Evolutionary conservation across 108 stramenopile species (phyloP).

Genomic region (Conticribra guillardii): DNA sequence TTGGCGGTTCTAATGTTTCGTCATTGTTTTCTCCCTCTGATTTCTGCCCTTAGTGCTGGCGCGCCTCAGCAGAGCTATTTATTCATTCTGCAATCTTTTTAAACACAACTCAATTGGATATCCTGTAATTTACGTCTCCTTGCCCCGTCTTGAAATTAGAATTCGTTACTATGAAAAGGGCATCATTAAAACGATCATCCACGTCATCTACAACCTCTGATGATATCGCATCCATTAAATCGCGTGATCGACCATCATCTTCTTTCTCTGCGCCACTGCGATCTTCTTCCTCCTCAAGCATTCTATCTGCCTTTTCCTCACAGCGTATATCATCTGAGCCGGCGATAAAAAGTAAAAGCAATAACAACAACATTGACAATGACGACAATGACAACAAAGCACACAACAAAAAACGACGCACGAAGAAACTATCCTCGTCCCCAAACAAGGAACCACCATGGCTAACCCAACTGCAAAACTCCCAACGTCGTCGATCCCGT

Average conservation of each 20-base stretch:
- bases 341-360: neutral
- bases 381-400: neutral
- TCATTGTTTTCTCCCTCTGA: no score
- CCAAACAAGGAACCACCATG: neutral
- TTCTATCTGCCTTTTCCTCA: neutral
- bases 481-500: constrained; percentile 50
- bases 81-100: no score
- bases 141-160: no score
- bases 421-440: neutral
- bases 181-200: neutral
- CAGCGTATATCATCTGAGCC: neutral
- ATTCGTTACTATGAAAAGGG: neutral
- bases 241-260: neutral
- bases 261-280: neutral
- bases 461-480: neutral
- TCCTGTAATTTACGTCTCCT: no score
- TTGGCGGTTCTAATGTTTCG: no score
- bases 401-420: neutral
- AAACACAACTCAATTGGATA: no score
- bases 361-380: neutral
- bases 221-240: neutral
- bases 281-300: neutral
- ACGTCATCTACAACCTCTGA: neutral
- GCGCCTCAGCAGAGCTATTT: no score
- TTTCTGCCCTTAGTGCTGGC: no score